Evolutionary conservation across 305 asterid genomes (phyloP).

Genomic region (Fraxinus ornus): DNA sequence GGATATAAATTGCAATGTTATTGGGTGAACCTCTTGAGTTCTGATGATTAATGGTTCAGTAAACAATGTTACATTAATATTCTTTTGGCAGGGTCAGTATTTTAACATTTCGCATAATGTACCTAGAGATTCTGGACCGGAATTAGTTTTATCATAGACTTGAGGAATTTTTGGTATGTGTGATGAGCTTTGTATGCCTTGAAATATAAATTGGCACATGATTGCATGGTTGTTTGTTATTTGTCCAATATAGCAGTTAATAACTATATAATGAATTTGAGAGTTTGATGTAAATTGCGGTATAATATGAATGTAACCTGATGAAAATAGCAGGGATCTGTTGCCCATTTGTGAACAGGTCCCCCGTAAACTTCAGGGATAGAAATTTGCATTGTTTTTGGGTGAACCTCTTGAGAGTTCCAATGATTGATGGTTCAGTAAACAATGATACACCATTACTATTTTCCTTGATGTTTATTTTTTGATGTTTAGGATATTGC

Average conservation of each 20-base stretch:
- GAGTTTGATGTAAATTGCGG: neutral
- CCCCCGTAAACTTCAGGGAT: conserved; percentile 35
- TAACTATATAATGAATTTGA: neutral
- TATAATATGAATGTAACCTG: conserved; percentile 20
- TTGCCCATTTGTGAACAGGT: conserved; percentile 22
- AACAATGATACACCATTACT: conserved; percentile 34
- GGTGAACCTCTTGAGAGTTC: conserved; percentile 26
- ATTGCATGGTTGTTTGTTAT: neutral
- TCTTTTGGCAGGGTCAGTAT: neutral
- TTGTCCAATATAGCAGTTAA: neutral
- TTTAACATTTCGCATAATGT: neutral
- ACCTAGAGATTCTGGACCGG: neutral
- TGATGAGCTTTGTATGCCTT: neutral
- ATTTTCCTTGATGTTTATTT: neutral
- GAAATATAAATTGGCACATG: neutral
- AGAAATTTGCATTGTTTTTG: conserved; percentile 25
- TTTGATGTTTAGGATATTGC: neutral
- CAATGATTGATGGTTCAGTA: conserved; percentile 45
- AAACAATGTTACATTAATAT: conserved; percentile 38
- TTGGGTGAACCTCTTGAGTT: conserved; percentile 46
- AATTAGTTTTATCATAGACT: neutral
- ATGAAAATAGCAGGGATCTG: conserved; percentile 39
- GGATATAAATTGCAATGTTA: conserved; percentile 42
- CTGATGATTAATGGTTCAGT: conserved; percentile 43
- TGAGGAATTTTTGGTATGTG: neutral